These are phyloP conservation scores for Gossypium rotundifolium DNA, from an alignment of 345 rosid species.

Conservation along the genomic window DNA sequence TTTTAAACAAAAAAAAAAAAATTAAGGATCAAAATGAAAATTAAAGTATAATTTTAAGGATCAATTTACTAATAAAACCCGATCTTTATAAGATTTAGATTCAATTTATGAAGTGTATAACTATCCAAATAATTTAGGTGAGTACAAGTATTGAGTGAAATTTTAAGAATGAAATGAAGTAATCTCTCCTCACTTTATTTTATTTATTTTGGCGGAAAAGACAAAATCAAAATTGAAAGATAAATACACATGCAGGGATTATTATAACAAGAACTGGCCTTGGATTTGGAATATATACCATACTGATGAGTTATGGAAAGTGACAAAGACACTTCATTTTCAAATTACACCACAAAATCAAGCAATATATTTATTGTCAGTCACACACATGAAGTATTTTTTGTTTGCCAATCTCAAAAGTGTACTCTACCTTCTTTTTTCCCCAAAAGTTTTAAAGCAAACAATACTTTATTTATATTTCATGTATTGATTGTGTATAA, in stretches of 20 bases:
- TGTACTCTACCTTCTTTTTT: not conserved
- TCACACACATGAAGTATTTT: not conserved
- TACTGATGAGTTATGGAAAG: not conserved
- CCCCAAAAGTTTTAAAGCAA: not conserved
- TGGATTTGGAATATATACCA: not conserved
- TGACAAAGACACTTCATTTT: not conserved
- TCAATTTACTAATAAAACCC: too few relatives aligned
- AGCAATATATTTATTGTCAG: constrained; percentile 1
- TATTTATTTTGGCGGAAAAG: too few relatives aligned
- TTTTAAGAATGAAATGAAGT: too few relatives aligned
- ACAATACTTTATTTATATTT: not conserved
- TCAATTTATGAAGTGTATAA: too few relatives aligned
- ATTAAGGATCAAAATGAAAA: too few relatives aligned
- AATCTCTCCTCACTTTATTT: too few relatives aligned
- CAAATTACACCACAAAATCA: not conserved
- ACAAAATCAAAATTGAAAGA: too few relatives aligned
- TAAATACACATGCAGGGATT: not conserved
- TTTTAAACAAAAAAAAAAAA: too few relatives aligned
- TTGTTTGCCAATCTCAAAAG: not conserved
- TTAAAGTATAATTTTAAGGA: too few relatives aligned
- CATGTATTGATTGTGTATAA: not conserved
- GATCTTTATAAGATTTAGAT: too few relatives aligned
- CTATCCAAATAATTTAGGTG: too few relatives aligned
- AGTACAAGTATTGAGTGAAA: too few relatives aligned
- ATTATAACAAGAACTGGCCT: not conserved